Evolutionary conservation across 2,329 filamentous ascomycete genomes (phyloP).

Genomic region (Rhynchosporium graminicola): DNA sequence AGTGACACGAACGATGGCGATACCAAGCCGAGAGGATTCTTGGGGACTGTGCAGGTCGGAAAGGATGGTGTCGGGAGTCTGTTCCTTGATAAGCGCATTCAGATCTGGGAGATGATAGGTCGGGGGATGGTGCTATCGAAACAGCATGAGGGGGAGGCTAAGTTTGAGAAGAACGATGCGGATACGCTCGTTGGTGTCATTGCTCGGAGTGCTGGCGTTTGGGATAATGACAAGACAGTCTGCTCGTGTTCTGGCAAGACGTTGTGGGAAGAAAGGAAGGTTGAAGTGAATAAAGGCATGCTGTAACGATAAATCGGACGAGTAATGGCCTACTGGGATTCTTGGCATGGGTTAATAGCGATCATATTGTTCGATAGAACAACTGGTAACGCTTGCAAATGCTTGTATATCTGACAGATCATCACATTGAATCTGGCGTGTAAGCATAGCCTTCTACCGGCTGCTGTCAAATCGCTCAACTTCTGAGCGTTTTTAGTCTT

Average conservation of each 20-base stretch:
- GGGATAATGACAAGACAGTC: conserved; percentile 98
- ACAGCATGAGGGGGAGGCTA: conserved; percentile 59
- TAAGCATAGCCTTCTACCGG: conserved; percentile 20
- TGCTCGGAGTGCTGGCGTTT: conserved; percentile 93
- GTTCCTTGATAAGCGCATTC: conserved; percentile 79
- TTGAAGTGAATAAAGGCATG: conserved; percentile 90
- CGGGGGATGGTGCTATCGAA: conserved; percentile 84
- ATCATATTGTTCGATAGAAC: conserved; percentile 6
- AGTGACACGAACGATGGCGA: conserved; percentile 47
- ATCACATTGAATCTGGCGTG: conserved; percentile 15
- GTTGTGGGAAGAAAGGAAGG: conserved; percentile 93
- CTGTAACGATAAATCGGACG: conserved; percentile 53
- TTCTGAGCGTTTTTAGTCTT: conserved; percentile 31
- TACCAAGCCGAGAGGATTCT: conserved; percentile 57
- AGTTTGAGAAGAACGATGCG: conserved; percentile 69
- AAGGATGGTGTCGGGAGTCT: conserved; percentile 73
- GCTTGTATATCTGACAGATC: conserved; percentile 4
- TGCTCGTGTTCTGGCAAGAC: conserved; percentile 98
- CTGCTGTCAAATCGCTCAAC: conserved; percentile 33
- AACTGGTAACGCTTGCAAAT: background rate
- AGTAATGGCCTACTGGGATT: conserved; percentile 23
- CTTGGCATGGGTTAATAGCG: conserved; percentile 23
- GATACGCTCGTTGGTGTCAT: conserved; percentile 92
- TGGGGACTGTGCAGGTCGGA: conserved; percentile 77
- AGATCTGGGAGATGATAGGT: conserved; percentile 96